phyloP scores from a whole-genome alignment of 352 stramenopile species.

The Globisporangium canariense region DNA sequence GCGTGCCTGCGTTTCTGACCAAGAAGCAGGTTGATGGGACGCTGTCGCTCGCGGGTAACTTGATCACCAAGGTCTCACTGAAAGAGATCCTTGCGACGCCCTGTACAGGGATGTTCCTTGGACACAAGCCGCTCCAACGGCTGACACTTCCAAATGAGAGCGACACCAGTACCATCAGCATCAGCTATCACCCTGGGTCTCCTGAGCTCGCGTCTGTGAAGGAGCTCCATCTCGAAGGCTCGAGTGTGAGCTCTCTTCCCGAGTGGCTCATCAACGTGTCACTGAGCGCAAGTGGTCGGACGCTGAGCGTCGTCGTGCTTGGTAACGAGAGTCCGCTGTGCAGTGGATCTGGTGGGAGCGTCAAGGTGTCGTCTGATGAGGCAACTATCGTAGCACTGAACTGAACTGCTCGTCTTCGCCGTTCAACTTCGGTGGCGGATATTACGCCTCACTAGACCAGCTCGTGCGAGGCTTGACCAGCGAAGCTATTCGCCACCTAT shows the following conservation, averaged over 20 bases:
- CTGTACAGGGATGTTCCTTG: background rate
- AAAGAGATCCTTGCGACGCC: slow-evolving; percentile 1
- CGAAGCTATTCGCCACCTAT: background rate
- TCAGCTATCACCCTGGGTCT: no score
- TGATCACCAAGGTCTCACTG: background rate
- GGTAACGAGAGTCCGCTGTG: background rate
- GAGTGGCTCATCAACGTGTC: background rate
- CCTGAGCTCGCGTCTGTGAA: background rate
- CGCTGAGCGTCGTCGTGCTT: background rate
- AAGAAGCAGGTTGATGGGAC: background rate
- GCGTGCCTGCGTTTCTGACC: background rate
- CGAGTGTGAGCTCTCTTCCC: background rate
- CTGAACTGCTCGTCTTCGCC: background rate
- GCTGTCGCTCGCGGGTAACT: slow-evolving; percentile 7
- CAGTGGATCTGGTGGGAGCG: background rate
- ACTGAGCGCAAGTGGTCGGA: background rate
- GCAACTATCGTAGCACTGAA: background rate
- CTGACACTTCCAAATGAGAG: background rate
- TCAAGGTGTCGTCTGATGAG: background rate
- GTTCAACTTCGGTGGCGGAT: background rate
- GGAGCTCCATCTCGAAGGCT: slow-evolving; percentile 8
- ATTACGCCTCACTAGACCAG: background rate
- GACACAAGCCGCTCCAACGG: background rate
- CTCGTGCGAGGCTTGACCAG: background rate
- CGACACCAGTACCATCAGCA: background rate